Evolutionary conservation across 2,329 filamentous ascomycete species (phyloP).

Genomic region (Venturia nashicola): DNA sequence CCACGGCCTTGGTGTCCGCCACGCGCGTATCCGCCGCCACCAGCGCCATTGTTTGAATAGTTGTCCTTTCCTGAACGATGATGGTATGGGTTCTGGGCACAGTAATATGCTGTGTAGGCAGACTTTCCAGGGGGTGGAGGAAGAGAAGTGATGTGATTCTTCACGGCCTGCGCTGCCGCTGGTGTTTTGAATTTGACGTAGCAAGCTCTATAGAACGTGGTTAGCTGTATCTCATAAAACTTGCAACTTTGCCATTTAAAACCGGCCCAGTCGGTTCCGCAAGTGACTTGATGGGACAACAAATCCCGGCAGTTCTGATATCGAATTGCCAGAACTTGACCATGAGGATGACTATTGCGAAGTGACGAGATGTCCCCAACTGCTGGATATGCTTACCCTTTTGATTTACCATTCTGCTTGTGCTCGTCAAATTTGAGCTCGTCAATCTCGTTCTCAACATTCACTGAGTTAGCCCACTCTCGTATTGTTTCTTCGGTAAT

Average conservation of each 20-base stretch:
- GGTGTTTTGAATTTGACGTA: constrained; percentile 84
- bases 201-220: constrained; percentile 41
- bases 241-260: not conserved
- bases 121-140: constrained; percentile 28
- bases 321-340: not conserved
- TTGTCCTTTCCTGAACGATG: constrained; percentile 7
- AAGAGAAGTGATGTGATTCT: constrained; percentile 32
- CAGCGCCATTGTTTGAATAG: not conserved
- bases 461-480: constrained; percentile 69
- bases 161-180: constrained; percentile 54
- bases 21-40: not conserved
- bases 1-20: constrained; percentile 23
- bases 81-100: constrained; percentile 6
- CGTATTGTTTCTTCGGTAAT: constrained; percentile 86
- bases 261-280: constrained; percentile 49
- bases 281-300: constrained; percentile 62
- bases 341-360: not conserved
- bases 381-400: constrained; percentile 53
- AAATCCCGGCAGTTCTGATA: not conserved
- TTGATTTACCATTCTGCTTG: constrained; percentile 98
- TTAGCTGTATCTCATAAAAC: constrained; percentile 21
- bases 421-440: constrained; percentile 97
- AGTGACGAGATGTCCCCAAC: not conserved
- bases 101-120: constrained; percentile 12
- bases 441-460: constrained; percentile 71